Evolutionary conservation across 106 monocot species (phyloP), one percentile per base, ranked within the genome.

Genomic region (Agapanthus africanus): DNA sequence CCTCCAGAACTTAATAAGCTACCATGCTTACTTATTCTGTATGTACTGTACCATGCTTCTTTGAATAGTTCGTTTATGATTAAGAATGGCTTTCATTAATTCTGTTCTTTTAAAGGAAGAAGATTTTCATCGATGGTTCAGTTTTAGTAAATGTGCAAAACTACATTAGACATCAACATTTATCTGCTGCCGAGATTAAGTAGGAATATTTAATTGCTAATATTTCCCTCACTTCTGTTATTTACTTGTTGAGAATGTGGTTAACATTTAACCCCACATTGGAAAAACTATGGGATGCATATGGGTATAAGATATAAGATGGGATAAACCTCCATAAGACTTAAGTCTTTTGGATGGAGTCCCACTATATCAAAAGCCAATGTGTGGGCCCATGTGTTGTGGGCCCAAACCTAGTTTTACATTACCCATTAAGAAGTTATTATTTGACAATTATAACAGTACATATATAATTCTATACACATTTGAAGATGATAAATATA

Each of bases 11-110:
- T 99, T 14, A 76, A 87, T 46, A 56, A 68, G 68, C 38, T 92
- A 39, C 87, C 92, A 69, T 90, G 72, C 3, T 66, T 99, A 69
- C 74, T 63, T 11, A 99, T 99, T 75, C 65, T 99, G 99, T 99
- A 87, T 19, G 97, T 79, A 70, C 69, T 54, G 9, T 54, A 42
- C 16, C 47, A 56, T 6, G 35, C 25, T 64, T 37, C 15, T 64
- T 39, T 64, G 36, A 36, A 35, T 36, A 62, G 22, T 5, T 19
- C n/a, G 21, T 37, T 37, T 56, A 19, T 36, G 1, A 35, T n/a
- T 34, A 19, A 19, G 36, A 61, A 28, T 33, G 13, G 32, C 15
- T 61, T 19, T 61, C 14, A 7, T 61, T 18, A 6, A 23, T 35
- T 34, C 35, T 36, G 35, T 35, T 61, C 37, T 44, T 15, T n/a